Evolutionary conservation across 352 stramenopile species (phyloP).

Genomic region (Pythium biforme): DNA sequence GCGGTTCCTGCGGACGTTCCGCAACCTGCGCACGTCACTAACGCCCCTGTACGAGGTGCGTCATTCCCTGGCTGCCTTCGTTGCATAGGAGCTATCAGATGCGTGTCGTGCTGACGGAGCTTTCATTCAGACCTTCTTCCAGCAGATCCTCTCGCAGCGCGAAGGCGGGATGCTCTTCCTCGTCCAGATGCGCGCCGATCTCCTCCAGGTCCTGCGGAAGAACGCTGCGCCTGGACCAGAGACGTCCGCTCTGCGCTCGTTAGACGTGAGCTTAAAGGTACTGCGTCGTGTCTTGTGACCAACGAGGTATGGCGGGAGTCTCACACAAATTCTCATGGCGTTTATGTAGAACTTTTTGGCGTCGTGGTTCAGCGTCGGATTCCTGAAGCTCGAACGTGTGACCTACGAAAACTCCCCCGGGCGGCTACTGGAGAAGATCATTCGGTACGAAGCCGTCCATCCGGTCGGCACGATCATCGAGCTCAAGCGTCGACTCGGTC

Average conservation of each 20-base stretch:
- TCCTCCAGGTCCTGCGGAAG: conserved; percentile 67
- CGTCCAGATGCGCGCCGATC: conserved; percentile 70
- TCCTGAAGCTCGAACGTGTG: conserved; percentile 89
- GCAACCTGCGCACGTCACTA: conserved; percentile 54
- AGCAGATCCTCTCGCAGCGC: conserved; percentile 81
- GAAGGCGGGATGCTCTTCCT: conserved; percentile 83
- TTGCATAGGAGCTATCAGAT: background rate
- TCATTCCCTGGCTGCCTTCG: too few relatives aligned
- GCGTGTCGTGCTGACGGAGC: background rate
- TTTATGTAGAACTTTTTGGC: conserved; percentile 78
- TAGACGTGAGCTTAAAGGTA: conserved; percentile 79
- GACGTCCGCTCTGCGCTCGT: conserved; percentile 50
- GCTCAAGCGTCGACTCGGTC: conserved; percentile 88
- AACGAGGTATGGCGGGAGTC: background rate
- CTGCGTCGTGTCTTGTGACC: background rate
- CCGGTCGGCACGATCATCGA: conserved; percentile 92
- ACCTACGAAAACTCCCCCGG: conserved; percentile 93
- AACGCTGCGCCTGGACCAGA: conserved; percentile 38
- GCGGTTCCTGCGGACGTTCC: conserved; percentile 71
- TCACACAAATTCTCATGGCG: background rate
- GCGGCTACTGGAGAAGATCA: conserved; percentile 94
- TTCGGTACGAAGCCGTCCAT: conserved; percentile 94
- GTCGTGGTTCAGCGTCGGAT: conserved; percentile 92
- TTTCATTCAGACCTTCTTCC: conserved; percentile 67
- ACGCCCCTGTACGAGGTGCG: conserved; percentile 63